These are phyloP conservation scores for Mycothermus thermophilus DNA, from an alignment of 495 filamentous ascomycete species.

Conservation along the genomic window DNA sequence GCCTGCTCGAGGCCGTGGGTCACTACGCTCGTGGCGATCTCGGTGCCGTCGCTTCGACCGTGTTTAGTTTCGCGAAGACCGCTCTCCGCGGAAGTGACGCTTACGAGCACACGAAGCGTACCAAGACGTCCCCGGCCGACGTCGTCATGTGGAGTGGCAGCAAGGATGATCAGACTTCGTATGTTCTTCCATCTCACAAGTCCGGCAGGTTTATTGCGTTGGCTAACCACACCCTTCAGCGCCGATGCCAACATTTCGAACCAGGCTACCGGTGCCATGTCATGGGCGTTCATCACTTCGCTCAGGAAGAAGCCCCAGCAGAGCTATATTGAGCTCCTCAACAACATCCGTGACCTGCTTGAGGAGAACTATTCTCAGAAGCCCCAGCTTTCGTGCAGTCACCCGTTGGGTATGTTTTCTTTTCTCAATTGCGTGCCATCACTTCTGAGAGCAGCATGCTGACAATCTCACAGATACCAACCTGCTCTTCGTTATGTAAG, in stretches of 20 bases:
- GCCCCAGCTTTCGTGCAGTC: slow-evolving; percentile 90
- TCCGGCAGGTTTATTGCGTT: neutral
- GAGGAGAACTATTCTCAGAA: slow-evolving; percentile 82
- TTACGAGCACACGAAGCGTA: slow-evolving; percentile 66
- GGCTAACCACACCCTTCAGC: slow-evolving; percentile 19
- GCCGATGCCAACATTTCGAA: slow-evolving; percentile 52
- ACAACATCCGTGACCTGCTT: slow-evolving; percentile 84
- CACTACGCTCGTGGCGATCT: slow-evolving; percentile 78
- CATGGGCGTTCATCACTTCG: slow-evolving; percentile 81
- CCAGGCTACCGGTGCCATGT: slow-evolving; percentile 94
- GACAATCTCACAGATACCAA: slow-evolving; percentile 22
- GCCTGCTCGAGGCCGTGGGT: slow-evolving; percentile 68
- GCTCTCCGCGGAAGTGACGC: slow-evolving; percentile 75
- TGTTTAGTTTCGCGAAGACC: slow-evolving; percentile 74
- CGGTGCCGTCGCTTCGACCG: slow-evolving; percentile 54
- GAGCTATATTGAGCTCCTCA: slow-evolving; percentile 87
- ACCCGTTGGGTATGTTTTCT: slow-evolving; percentile 65
- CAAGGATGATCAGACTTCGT: slow-evolving; percentile 92
- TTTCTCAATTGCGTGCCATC: slow-evolving; percentile 6
- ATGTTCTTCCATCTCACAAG: slow-evolving; percentile 21
- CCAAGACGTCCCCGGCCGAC: slow-evolving; percentile 92
- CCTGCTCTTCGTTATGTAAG: slow-evolving; percentile 36
- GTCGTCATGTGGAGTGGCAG: slow-evolving; percentile 97
- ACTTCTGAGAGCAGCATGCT: neutral
- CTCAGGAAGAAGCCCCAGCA: slow-evolving; percentile 89